phyloP scores from a whole-genome alignment of 495 filamentous ascomycete genomes.

The Cudoniella acicularis region DNA sequence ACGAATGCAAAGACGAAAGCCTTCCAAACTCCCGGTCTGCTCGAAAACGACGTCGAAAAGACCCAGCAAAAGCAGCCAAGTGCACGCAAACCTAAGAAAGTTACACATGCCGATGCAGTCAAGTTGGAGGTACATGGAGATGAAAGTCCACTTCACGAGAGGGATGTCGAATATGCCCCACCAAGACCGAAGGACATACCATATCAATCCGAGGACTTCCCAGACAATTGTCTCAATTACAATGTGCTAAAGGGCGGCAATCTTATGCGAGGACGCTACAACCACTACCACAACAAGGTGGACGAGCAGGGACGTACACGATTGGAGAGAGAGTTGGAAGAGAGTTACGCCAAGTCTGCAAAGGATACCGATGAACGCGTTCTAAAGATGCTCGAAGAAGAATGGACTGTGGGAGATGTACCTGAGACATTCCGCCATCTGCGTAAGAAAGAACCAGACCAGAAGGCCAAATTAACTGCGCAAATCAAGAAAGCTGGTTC shows the following conservation, averaged over 20 bases:
- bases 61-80: slow-evolving; percentile 35
- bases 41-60: slow-evolving; percentile 37
- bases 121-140: slow-evolving; percentile 41
- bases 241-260: slow-evolving; percentile 53
- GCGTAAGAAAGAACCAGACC: slow-evolving; percentile 23
- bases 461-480: slow-evolving; percentile 23
- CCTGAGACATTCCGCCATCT: slow-evolving; percentile 32
- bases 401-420: slow-evolving; percentile 43
- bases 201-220: slow-evolving; percentile 74
- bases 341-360: slow-evolving; percentile 47
- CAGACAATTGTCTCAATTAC: slow-evolving; percentile 44
- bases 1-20: slow-evolving; percentile 86
- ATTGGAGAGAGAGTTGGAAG: slow-evolving; percentile 56
- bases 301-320: slow-evolving; percentile 64
- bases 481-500: slow-evolving; percentile 21
- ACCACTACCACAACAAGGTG: slow-evolving; percentile 60
- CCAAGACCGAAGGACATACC: slow-evolving; percentile 56
- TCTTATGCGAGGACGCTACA: slow-evolving; percentile 63
- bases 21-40: slow-evolving; percentile 47
- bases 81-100: slow-evolving; percentile 34
- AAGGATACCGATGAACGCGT: slow-evolving; percentile 59
- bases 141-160: slow-evolving; percentile 34
- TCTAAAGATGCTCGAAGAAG: slow-evolving; percentile 49
- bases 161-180: slow-evolving; percentile 54
- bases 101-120: slow-evolving; percentile 37